Evolutionary conservation across 805 yeast genomes (phyloP).

Genomic region (Starmerella ratchasimensis): DNA sequence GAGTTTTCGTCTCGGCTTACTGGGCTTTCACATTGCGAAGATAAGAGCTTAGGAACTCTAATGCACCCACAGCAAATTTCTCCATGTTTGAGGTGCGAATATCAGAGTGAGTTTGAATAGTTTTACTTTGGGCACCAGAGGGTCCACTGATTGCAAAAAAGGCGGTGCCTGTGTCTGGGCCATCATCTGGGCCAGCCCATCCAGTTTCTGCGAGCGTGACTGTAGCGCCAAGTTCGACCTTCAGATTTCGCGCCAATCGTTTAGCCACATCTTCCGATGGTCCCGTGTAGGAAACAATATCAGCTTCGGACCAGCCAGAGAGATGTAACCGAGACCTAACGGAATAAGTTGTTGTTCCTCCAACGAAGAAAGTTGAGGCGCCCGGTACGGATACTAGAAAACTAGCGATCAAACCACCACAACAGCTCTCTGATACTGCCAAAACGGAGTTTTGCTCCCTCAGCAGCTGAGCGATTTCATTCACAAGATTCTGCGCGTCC

Average conservation of each 20-base stretch:
- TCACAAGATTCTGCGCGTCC: slow-evolving; percentile 38
- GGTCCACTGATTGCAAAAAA: slow-evolving; percentile 63
- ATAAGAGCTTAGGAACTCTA: slow-evolving; percentile 39
- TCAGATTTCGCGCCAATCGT: slow-evolving; percentile 62
- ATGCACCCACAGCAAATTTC: slow-evolving; percentile 53
- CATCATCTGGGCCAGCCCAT: slow-evolving; percentile 62
- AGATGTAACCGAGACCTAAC: slow-evolving; percentile 58
- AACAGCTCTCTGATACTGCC: slow-evolving; percentile 66
- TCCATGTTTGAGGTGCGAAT: slow-evolving; percentile 63
- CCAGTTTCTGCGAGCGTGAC: slow-evolving; percentile 78
- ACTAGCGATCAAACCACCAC: slow-evolving; percentile 76
- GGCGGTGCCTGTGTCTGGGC: slow-evolving; percentile 43
- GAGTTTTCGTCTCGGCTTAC: too few relatives aligned
- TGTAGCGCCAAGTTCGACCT: slow-evolving; percentile 70
- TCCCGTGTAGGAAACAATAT: slow-evolving; percentile 61
- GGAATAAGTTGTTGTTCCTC: slow-evolving; percentile 71
- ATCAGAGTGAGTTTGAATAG: slow-evolving; percentile 32
- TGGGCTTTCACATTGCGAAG: neutral
- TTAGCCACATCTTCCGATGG: slow-evolving; percentile 65
- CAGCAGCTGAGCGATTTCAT: slow-evolving; percentile 44
- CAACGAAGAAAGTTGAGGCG: slow-evolving; percentile 70
- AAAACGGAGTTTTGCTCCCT: slow-evolving; percentile 45
- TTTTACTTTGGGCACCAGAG: slow-evolving; percentile 33
- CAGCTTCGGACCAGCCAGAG: slow-evolving; percentile 65
- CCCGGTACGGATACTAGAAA: slow-evolving; percentile 74